Evolutionary conservation across 176 grass and related monocot species (phyloP).

Genomic region (Avena eriantha): DNA sequence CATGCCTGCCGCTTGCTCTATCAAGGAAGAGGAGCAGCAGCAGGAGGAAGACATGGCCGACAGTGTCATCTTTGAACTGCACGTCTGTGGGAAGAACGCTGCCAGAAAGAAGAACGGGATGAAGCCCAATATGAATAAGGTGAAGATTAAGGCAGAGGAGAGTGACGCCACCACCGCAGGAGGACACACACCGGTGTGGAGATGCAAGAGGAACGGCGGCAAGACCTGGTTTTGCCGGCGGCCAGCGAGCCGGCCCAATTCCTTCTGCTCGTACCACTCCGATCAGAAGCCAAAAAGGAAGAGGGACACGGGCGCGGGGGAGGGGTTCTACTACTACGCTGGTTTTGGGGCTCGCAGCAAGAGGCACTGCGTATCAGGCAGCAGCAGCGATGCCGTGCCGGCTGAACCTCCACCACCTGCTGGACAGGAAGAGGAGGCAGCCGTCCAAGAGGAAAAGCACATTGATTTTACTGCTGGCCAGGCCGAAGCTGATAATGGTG

Average conservation of each 20-base stretch:
- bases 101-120: neutral
- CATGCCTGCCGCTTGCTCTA: neutral
- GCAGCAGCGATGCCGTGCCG: neutral
- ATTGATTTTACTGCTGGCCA: neutral
- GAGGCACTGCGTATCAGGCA: constrained; percentile 30
- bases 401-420: neutral
- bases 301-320: neutral
- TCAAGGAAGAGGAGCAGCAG: constrained; percentile 2
- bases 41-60: neutral
- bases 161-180: neutral
- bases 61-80: neutral
- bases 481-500: neutral
- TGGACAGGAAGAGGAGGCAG: neutral
- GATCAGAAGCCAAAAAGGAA: neutral
- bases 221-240: constrained; percentile 21
- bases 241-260: neutral
- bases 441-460: neutral
- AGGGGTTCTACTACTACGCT: constrained; percentile 63
- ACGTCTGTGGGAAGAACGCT: neutral
- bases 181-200: neutral
- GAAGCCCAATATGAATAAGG: neutral
- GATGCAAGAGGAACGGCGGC: constrained; percentile 57
- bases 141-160: constrained; percentile 40
- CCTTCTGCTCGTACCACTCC: neutral
- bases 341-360: constrained; percentile 57